Percentiles rank a stretch among this genome's conserved stretches.
These are phyloP conservation scores for Neltuma alba DNA, from an alignment of 306 rosid species.

Conservation along the genomic window DNA sequence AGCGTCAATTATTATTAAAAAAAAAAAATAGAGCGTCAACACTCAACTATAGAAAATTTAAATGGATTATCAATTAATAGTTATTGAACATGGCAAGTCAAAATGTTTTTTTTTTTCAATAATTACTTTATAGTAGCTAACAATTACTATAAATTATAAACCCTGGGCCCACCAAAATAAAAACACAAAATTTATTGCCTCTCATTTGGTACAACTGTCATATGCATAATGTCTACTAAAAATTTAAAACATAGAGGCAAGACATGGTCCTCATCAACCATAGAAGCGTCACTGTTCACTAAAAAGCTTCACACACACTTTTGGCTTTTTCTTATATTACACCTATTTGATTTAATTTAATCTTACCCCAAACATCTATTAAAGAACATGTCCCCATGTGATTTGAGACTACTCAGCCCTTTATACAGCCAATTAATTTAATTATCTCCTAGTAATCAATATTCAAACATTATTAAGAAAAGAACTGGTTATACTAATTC, in stretches of 20 bases:
- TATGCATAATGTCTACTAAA: conserved; percentile 13
- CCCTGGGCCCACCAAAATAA: conserved; percentile 6
- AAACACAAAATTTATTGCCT: conserved; percentile 12
- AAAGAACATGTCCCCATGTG: conserved; percentile 58
- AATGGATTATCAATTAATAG: neutral
- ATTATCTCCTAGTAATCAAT: conserved; percentile 27
- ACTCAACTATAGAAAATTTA: neutral
- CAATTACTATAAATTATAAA: neutral
- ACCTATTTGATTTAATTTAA: conserved; percentile 11
- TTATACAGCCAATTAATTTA: conserved; percentile 37
- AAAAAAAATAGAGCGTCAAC: neutral
- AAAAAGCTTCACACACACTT: conserved; percentile 1
- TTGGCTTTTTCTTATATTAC: neutral
- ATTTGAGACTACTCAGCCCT: conserved; percentile 35
- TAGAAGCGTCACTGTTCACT: neutral
- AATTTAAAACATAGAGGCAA: neutral
- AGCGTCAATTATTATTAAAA: no score
- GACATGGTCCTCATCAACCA: conserved; percentile 22
- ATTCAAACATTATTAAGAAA: neutral
- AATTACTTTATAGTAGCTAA: neutral
- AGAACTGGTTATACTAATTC: no score
- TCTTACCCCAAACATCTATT: conserved; percentile 21
- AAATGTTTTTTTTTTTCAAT: neutral
- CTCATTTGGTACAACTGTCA: conserved; percentile 33
- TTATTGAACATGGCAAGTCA: neutral